Conservation (phyloP, 345 rosid genomes). For the Brassica napus region DNA sequence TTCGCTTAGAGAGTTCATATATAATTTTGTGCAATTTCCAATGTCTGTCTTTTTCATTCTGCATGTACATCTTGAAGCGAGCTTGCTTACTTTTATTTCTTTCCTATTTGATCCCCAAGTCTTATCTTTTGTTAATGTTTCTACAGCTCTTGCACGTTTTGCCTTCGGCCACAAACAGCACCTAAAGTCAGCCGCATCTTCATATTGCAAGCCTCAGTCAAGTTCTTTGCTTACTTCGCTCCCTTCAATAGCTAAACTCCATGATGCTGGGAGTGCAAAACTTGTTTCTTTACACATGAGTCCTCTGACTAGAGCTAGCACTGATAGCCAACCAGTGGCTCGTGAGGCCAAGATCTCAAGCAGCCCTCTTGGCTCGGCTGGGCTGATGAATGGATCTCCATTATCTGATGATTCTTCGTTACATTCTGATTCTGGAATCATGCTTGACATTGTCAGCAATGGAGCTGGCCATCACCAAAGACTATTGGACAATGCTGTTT, state of each 20-base stretch:
- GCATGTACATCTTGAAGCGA: slow-evolving; percentile 17
- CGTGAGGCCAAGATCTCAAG: slow-evolving; percentile 83
- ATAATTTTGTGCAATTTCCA: slow-evolving; percentile 23
- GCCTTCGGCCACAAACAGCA: slow-evolving; percentile 95
- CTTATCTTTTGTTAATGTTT: slow-evolving; percentile 34
- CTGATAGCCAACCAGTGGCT: slow-evolving; percentile 58
- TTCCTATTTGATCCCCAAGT: slow-evolving; percentile 14
- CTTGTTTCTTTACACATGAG: slow-evolving; percentile 79
- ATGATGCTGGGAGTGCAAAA: slow-evolving; percentile 70
- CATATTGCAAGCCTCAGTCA: slow-evolving; percentile 87
- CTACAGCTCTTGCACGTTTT: slow-evolving; percentile 90
- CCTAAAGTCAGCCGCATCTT: slow-evolving; percentile 82
- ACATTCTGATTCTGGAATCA: slow-evolving; percentile 85
- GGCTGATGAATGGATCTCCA: slow-evolving; percentile 96
- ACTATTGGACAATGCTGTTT: slow-evolving; percentile 74
- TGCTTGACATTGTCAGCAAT: slow-evolving; percentile 77
- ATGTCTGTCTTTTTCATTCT: slow-evolving; percentile 24
- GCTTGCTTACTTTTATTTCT: slow-evolving; percentile 10
- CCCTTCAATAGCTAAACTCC: slow-evolving; percentile 79
- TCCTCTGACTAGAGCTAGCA: slow-evolving; percentile 69
- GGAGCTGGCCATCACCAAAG: slow-evolving; percentile 68
- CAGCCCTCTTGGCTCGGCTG: slow-evolving; percentile 80
- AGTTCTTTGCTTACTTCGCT: slow-evolving; percentile 69
- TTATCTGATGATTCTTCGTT: slow-evolving; percentile 96
- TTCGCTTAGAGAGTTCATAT: slow-evolving; percentile 22